Conservation (phyloP, 2,329 filamentous ascomycete genomes). For the Malbranchea cinnamomea region DNA sequence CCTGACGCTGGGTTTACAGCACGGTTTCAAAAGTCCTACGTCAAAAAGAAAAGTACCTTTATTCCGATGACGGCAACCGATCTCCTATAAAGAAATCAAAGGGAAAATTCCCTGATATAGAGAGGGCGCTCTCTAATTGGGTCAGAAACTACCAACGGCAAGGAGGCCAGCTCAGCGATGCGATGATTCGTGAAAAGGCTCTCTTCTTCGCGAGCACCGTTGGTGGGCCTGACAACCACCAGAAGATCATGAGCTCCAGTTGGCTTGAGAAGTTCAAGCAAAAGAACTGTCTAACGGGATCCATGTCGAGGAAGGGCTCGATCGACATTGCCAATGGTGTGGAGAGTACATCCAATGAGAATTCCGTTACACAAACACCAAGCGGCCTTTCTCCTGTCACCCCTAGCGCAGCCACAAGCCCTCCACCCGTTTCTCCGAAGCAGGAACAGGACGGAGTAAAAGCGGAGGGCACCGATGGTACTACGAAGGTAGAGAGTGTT, state of each 20-base stretch:
- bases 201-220: constrained; percentile 63
- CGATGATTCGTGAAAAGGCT: constrained; percentile 74
- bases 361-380: constrained; percentile 45
- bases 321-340: constrained; percentile 47
- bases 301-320: constrained; percentile 40
- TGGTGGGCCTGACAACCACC: constrained; percentile 53
- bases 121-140: constrained; percentile 79
- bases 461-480: constrained; percentile 40
- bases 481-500: constrained; percentile 41
- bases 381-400: constrained; percentile 59
- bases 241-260: constrained; percentile 54
- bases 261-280: constrained; percentile 96
- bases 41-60: constrained; percentile 87
- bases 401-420: constrained; percentile 48
- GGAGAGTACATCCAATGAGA: constrained; percentile 43
- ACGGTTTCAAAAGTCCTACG: constrained; percentile 97
- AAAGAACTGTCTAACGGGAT: constrained; percentile 53
- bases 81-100: constrained; percentile 73
- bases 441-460: constrained; percentile 57
- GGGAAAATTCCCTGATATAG: constrained; percentile 78
- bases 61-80: constrained; percentile 59
- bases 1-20: constrained; percentile 34
- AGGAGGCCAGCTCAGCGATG: constrained; percentile 59
- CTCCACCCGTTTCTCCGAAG: constrained; percentile 54
- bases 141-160: constrained; percentile 65